Evolutionary conservation across 2,329 filamentous ascomycete species (phyloP).

Genomic region (Beauveria sp.): DNA sequence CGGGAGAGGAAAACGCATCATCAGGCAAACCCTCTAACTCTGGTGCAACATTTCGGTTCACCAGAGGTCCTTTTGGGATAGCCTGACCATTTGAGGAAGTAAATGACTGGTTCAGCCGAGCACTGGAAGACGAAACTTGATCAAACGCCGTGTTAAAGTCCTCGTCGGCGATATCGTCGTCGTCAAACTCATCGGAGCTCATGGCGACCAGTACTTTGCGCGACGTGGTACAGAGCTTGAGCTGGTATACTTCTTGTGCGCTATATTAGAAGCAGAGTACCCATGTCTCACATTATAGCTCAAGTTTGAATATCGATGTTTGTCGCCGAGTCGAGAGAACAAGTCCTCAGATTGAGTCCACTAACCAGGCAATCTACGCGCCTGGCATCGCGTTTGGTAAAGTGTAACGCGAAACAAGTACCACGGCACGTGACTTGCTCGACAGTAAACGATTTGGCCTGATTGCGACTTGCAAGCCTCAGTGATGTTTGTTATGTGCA

Average conservation of each 20-base stretch:
- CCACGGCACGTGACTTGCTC: conserved; percentile 21
- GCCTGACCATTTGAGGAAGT: conserved; percentile 4
- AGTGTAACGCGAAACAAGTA: conserved; percentile 22
- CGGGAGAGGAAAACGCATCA: conserved; percentile 61
- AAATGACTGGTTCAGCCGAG: conserved; percentile 9
- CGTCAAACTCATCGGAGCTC: conserved; percentile 57
- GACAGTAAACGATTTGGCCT: background rate
- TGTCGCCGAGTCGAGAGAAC: background rate
- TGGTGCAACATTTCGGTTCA: conserved; percentile 4
- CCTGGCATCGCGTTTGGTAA: conserved; percentile 1
- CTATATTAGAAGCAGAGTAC: background rate
- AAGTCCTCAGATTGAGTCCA: background rate
- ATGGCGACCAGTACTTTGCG: conserved; percentile 23
- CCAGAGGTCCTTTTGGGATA: background rate
- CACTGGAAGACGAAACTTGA: conserved; percentile 33
- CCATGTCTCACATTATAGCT: background rate
- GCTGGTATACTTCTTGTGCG: background rate
- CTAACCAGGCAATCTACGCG: conserved; percentile 1
- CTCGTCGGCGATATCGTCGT: conserved; percentile 57
- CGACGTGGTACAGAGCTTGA: background rate
- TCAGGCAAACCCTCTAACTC: conserved; percentile 51
- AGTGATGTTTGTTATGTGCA: background rate
- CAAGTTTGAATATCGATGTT: background rate
- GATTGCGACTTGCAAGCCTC: background rate
- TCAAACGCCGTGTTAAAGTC: conserved; percentile 55